phyloP scores from a whole-genome alignment of 2,329 filamentous ascomycete genomes.

The Sphaerulina populicola region DNA sequence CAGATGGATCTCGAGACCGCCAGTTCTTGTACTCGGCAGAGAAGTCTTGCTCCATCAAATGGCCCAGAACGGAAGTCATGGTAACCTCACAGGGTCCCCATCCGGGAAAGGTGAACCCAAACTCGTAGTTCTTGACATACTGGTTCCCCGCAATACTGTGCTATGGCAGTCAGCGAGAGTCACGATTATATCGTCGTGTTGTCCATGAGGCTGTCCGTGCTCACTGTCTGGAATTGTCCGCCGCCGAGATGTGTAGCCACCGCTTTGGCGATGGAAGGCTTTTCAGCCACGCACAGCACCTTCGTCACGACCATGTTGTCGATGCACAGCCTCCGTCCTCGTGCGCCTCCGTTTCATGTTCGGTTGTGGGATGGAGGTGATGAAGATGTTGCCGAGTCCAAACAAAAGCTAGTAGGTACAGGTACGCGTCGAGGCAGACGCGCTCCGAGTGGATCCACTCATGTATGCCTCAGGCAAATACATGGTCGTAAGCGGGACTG shows the following conservation, averaged over 20 bases:
- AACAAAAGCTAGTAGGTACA: no score
- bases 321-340: not conserved
- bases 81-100: slow-evolving; percentile 80
- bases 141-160: slow-evolving; percentile 56
- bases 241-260: slow-evolving; percentile 85
- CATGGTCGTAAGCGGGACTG: no score
- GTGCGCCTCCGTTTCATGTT: not conserved
- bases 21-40: slow-evolving; percentile 65
- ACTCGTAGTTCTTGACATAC: slow-evolving; percentile 91
- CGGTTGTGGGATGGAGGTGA: not conserved
- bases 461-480: not conserved
- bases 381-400: not conserved
- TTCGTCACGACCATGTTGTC: slow-evolving; percentile 38
- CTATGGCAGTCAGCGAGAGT: slow-evolving; percentile 39
- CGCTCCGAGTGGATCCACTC: not conserved
- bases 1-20: slow-evolving; percentile 67
- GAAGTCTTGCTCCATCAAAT: slow-evolving; percentile 77
- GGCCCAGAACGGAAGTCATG: slow-evolving; percentile 89
- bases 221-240: slow-evolving; percentile 60
- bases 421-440: slow-evolving; percentile 1
- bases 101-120: slow-evolving; percentile 73
- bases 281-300: slow-evolving; percentile 71
- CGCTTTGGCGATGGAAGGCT: slow-evolving; percentile 92
- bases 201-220: slow-evolving; percentile 28
- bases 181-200: not conserved